A percentile compares a stretch with the other conserved stretches of the same genome.
These are phyloP conservation scores for Grosmannia penicillata DNA, from an alignment of 2,329 filamentous ascomycete genomes.

Conservation along the genomic window DNA sequence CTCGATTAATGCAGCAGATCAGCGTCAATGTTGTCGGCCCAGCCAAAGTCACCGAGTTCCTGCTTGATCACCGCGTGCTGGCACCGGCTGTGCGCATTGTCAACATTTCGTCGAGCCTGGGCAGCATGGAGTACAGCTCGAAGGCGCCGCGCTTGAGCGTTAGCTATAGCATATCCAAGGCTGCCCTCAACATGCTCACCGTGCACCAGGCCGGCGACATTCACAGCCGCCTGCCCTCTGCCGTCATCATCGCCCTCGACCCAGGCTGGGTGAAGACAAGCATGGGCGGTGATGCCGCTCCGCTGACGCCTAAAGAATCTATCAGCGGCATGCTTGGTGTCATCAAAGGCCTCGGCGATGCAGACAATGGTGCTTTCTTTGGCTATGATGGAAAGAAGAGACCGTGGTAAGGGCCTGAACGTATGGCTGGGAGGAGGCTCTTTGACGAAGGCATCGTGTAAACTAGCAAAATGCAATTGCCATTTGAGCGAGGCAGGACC, in stretches of 20 bases:
- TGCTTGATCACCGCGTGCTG: constrained; percentile 16
- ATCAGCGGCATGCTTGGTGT: constrained; percentile 51
- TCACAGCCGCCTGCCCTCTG: constrained; percentile 10
- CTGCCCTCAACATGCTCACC: constrained; percentile 18
- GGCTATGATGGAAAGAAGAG: constrained; percentile 10
- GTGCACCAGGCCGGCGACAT: constrained; percentile 16
- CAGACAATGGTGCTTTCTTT: constrained; percentile 16
- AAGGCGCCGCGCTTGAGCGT: constrained; percentile 15
- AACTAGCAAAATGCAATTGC: no score
- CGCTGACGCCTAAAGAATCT: constrained; percentile 15
- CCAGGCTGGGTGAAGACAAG: constrained; percentile 21
- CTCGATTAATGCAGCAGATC: constrained; percentile 23
- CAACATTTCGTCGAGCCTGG: constrained; percentile 27
- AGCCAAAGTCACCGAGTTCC: constrained; percentile 25
- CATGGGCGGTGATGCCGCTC: constrained; percentile 16
- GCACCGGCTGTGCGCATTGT: constrained; percentile 16
- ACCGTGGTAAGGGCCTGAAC: constrained; percentile 15
- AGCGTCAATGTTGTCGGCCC: constrained; percentile 30
- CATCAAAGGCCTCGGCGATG: constrained; percentile 52
- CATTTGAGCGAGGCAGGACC: no score
- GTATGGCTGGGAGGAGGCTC: no score
- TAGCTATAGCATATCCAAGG: constrained; percentile 21
- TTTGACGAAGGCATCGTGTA: no score
- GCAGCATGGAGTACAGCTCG: constrained; percentile 16
- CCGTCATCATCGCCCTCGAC: constrained; percentile 17